phyloP scores from a whole-genome alignment of 2,329 filamentous ascomycete species.

The Monosporascus sp. region DNA sequence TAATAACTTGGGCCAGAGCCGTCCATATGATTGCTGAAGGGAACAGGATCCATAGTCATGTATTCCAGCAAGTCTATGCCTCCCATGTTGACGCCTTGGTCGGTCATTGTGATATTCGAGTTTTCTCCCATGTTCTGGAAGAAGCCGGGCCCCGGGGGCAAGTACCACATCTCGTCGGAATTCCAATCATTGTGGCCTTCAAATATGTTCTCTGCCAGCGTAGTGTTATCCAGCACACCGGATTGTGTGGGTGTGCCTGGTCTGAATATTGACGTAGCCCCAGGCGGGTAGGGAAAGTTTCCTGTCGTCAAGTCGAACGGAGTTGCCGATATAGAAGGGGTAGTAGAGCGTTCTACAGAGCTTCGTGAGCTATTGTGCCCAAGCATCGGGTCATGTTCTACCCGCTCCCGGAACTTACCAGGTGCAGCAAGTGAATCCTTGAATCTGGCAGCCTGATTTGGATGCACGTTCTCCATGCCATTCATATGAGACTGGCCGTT shows the following conservation, averaged over 20 bases:
- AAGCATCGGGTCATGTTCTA: not conserved
- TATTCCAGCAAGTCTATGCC: constrained; percentile 63
- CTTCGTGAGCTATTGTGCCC: constrained; percentile 7
- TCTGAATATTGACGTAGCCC: constrained; percentile 42
- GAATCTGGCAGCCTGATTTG: constrained; percentile 18
- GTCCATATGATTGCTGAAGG: constrained; percentile 18
- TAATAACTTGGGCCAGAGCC: constrained; percentile 5
- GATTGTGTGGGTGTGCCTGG: constrained; percentile 41
- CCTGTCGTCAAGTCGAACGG: constrained; percentile 54
- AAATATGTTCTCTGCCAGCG: constrained; percentile 38
- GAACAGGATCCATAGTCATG: constrained; percentile 53
- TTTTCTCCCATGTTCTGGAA: constrained; percentile 59
- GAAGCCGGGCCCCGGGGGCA: constrained; percentile 58
- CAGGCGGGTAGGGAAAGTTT: constrained; percentile 48
- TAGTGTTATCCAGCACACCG: constrained; percentile 24
- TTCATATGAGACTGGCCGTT: constrained; percentile 26
- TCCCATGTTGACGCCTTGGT: constrained; percentile 62
- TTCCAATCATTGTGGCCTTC: constrained; percentile 46
- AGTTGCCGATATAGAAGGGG: constrained; percentile 54
- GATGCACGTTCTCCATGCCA: constrained; percentile 20
- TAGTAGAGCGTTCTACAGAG: constrained; percentile 32
- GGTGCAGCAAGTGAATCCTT: constrained; percentile 23
- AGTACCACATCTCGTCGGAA: constrained; percentile 61
- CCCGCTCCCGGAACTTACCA: constrained; percentile 17
- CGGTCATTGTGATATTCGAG: constrained; percentile 58